These are phyloP conservation scores for Syzygium jambos DNA, from an alignment of 345 rosid genomes.

Conservation along the genomic window DNA sequence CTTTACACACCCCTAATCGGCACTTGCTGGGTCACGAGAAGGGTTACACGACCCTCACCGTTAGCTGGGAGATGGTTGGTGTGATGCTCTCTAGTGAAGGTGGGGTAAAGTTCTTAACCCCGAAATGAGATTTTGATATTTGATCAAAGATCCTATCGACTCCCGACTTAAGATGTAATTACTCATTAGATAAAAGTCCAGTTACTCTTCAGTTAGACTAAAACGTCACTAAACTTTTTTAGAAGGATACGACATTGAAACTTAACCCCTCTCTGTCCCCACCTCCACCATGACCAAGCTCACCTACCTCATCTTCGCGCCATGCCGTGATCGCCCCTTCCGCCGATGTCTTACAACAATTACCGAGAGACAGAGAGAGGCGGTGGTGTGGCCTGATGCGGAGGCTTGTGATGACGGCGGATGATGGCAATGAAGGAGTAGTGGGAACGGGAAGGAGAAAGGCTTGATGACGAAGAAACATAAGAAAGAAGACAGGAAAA, in stretches of 20 bases:
- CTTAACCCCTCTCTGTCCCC: not conserved
- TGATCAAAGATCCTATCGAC: too few relatives aligned
- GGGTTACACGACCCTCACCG: too few relatives aligned
- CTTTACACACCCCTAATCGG: too few relatives aligned
- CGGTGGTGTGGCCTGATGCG: rapidly evolving
- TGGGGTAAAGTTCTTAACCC: too few relatives aligned
- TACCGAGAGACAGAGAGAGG: not conserved
- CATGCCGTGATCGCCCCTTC: not conserved
- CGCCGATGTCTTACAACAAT: not conserved
- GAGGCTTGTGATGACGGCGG: not conserved
- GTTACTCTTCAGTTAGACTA: not conserved
- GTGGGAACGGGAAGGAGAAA: not conserved
- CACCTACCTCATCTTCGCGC: not conserved
- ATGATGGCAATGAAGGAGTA: not conserved
- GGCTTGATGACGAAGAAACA: not conserved
- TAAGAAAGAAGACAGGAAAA: not conserved
- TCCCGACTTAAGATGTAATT: not conserved
- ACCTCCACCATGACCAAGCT: not conserved
- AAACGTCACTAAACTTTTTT: not conserved
- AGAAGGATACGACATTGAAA: not conserved
- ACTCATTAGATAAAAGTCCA: not conserved
- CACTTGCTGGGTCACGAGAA: too few relatives aligned
- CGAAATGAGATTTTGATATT: too few relatives aligned
- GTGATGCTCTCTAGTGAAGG: too few relatives aligned
- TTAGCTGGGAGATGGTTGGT: too few relatives aligned